phyloP scores from a whole-genome alignment of 352 stramenopile species.

The Globisporangium nunn region DNA sequence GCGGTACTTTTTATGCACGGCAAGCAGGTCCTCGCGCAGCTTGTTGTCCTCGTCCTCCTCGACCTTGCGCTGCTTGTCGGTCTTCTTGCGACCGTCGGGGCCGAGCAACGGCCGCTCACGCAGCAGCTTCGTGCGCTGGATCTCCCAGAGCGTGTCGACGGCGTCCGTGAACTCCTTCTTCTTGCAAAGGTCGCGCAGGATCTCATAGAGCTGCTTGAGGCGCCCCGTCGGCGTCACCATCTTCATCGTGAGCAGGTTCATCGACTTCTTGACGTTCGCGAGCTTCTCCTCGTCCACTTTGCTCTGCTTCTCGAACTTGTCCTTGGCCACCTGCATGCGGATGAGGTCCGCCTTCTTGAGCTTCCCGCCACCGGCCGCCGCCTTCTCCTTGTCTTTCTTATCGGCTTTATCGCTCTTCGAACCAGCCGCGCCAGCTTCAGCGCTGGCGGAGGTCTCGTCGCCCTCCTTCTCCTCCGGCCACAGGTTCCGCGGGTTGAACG shows the following conservation, averaged over 20 bases:
- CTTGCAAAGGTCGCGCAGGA: conserved; percentile 74
- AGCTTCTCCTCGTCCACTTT: conserved; percentile 87
- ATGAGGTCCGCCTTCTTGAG: conserved; percentile 86
- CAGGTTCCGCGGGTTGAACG: conserved; percentile 82
- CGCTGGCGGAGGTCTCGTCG: conserved; percentile 4
- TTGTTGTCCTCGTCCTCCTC: conserved; percentile 75
- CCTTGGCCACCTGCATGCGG: conserved; percentile 80
- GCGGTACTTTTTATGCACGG: conserved; percentile 83
- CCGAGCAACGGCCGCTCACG: conserved; percentile 30
- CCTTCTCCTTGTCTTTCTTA: conserved; percentile 35
- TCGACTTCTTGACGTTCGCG: conserved; percentile 79
- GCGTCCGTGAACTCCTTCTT: conserved; percentile 83
- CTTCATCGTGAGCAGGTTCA: conserved; percentile 78
- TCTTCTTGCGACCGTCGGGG: conserved; percentile 46
- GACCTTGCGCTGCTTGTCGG: conserved; percentile 62
- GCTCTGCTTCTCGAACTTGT: conserved; percentile 84
- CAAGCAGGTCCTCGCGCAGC: conserved; percentile 49
- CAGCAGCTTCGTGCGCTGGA: conserved; percentile 67
- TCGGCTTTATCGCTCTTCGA: neutral
- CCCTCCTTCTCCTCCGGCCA: conserved; percentile 73
- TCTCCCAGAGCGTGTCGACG: conserved; percentile 84
- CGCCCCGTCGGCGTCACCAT: conserved; percentile 77
- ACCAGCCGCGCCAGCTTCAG: neutral
- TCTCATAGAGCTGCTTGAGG: conserved; percentile 83
- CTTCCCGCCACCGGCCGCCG: conserved; percentile 25